These are phyloP conservation scores for Solanum piurae DNA, from an alignment of 257 asterid species.

Conservation along the genomic window DNA sequence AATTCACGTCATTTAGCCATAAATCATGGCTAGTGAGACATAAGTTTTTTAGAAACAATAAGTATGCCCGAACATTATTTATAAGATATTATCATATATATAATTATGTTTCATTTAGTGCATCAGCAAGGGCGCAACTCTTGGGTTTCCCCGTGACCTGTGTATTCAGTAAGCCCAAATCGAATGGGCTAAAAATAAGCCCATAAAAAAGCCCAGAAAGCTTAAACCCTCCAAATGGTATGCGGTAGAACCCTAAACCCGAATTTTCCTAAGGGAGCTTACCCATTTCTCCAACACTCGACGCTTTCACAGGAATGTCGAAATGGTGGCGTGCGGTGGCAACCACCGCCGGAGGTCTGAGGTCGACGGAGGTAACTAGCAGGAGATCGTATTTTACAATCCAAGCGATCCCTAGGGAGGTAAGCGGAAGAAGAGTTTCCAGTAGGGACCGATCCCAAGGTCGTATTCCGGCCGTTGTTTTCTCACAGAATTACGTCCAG, in stretches of 20 bases:
- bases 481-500: conserved; percentile 53
- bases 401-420: conserved; percentile 81
- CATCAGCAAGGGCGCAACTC: neutral
- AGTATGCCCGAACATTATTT: neutral
- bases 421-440: conserved; percentile 61
- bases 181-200: neutral
- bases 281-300: neutral
- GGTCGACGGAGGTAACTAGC: conserved; percentile 11
- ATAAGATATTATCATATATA: neutral
- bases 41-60: neutral
- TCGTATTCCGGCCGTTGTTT: conserved; percentile 81
- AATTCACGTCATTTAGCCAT: neutral
- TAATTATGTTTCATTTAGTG: neutral
- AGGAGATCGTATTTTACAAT: conserved; percentile 57
- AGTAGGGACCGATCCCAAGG: conserved; percentile 71
- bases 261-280: neutral
- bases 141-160: neutral
- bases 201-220: conserved; percentile 1
- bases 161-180: neutral
- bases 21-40: neutral
- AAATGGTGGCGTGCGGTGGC: conserved; percentile 65
- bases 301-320: conserved; percentile 31
- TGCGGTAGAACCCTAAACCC: neutral
- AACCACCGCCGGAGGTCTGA: conserved; percentile 37
- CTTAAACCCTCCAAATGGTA: neutral